These are phyloP conservation scores for Diplogelasinospora grovesii DNA, from an alignment of 495 filamentous ascomycete genomes.

Conservation along the genomic window DNA sequence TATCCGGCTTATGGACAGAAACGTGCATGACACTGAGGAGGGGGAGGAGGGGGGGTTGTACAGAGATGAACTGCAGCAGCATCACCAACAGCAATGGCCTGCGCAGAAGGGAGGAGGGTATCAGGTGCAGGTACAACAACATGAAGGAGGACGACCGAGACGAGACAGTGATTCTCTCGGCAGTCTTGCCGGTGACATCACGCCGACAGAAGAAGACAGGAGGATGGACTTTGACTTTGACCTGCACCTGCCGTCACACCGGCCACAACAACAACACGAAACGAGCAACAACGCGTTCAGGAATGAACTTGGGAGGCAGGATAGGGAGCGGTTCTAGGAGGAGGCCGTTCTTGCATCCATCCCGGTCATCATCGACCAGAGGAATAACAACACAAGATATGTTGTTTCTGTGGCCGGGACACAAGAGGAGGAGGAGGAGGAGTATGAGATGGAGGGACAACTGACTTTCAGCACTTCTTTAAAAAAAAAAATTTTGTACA, in stretches of 20 bases:
- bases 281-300: conserved; percentile 24
- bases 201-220: conserved; percentile 27
- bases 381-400: no score
- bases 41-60: conserved; percentile 13
- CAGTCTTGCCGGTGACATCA: conserved; percentile 33
- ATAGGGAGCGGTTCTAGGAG: conserved; percentile 12
- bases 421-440: no score
- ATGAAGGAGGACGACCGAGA: conserved; percentile 10
- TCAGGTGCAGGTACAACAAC: not conserved
- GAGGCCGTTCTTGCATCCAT: no score
- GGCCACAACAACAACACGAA: conserved; percentile 1
- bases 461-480: no score
- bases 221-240: conserved; percentile 26
- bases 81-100: not conserved
- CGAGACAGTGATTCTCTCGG: conserved; percentile 34
- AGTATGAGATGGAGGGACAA: no score
- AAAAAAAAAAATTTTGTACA: no score
- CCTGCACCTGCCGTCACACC: conserved; percentile 9
- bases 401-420: no score
- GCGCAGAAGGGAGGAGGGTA: not conserved
- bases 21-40: conserved; percentile 16
- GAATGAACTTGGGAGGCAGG: conserved; percentile 29
- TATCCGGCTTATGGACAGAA: conserved; percentile 34
- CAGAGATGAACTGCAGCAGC: conserved; percentile 16
- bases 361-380: no score